Percentiles rank a stretch among this genome's conserved stretches.
phyloP scores from a whole-genome alignment of 805 yeast species.

The Blastobotrys parvus region DNA sequence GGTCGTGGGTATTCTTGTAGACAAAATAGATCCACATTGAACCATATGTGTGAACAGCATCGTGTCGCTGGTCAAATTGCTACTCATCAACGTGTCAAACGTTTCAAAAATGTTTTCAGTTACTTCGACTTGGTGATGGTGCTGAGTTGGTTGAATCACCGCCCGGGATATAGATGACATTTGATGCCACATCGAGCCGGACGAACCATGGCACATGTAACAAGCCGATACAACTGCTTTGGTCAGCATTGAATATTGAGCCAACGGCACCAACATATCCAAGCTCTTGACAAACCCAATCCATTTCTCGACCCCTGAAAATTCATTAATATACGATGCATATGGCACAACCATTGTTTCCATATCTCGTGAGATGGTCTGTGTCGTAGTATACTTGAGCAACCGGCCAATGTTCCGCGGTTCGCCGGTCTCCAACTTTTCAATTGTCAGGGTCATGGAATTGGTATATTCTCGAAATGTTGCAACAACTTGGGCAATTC shows the following conservation, averaged over 20 bases:
- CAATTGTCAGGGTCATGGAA: slow-evolving; percentile 1
- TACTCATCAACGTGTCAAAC: not conserved
- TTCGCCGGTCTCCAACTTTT: not conserved
- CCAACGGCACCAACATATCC: slow-evolving; percentile 11
- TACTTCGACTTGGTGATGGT: not conserved
- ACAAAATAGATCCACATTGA: not conserved
- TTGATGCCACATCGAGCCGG: not conserved
- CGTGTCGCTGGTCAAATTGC: not conserved
- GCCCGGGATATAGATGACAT: not conserved
- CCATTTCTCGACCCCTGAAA: slow-evolving; percentile 16
- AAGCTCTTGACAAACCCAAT: slow-evolving; percentile 12
- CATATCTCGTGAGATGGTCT: slow-evolving; percentile 17
- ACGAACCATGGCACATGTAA: slow-evolving; percentile 5
- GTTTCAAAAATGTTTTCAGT: not conserved
- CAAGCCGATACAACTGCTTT: slow-evolving; percentile 17
- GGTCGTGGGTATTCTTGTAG: not conserved
- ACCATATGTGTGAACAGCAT: not conserved
- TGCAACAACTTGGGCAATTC: slow-evolving; percentile 21
- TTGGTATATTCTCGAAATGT: not conserved
- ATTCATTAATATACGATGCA: slow-evolving; percentile 14
- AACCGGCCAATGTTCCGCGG: slow-evolving; percentile 14
- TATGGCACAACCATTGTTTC: slow-evolving; percentile 25
- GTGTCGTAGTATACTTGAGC: slow-evolving; percentile 11
- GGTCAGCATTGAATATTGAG: slow-evolving; percentile 8
- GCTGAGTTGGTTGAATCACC: too few species aligned